Percentiles rank a stretch among this genome's conserved stretches.
Conservation (phyloP, 148 eudicot species). For the Amaranthus cruentus region DNA sequence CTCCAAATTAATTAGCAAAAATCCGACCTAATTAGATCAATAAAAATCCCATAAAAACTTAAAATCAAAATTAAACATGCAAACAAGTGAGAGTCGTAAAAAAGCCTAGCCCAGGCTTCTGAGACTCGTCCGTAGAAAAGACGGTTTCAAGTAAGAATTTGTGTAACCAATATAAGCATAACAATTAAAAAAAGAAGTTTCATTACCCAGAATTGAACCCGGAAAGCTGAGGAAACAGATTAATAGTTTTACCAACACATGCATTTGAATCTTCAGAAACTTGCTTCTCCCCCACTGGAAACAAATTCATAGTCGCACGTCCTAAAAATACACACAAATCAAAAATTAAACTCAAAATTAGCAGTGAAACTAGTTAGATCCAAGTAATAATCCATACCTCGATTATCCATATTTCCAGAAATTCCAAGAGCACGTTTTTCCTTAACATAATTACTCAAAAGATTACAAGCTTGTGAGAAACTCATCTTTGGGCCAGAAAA, state of each 20-base stretch:
- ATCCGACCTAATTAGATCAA: too few species aligned
- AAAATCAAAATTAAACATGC: too few species aligned
- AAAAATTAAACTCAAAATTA: neutral
- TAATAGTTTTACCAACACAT: conserved; percentile 28
- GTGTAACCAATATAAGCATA: neutral
- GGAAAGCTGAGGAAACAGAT: conserved; percentile 39
- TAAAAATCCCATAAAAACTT: too few species aligned
- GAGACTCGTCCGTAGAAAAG: too few species aligned
- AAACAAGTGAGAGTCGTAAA: too few species aligned
- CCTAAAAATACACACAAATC: neutral
- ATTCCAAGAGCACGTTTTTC: conserved; percentile 62
- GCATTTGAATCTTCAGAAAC: conserved; percentile 14
- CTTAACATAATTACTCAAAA: conserved; percentile 73
- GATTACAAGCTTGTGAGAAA: conserved; percentile 66
- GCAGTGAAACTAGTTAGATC: neutral
- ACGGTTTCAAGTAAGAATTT: too few species aligned
- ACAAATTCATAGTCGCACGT: conserved; percentile 48
- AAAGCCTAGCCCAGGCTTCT: too few species aligned
- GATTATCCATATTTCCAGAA: conserved; percentile 19
- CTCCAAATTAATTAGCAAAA: too few species aligned
- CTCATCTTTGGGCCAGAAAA: conserved; percentile 27
- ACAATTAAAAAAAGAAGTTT: neutral
- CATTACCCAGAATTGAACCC: conserved; percentile 31
- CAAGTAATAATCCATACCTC: neutral
- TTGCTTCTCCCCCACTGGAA: conserved; percentile 33